Evolutionary conservation across 768 basidiomycete genomes (phyloP), one percentile per base, ranked within the genome.

Genomic region (Hemileccinum impolitum): DNA sequence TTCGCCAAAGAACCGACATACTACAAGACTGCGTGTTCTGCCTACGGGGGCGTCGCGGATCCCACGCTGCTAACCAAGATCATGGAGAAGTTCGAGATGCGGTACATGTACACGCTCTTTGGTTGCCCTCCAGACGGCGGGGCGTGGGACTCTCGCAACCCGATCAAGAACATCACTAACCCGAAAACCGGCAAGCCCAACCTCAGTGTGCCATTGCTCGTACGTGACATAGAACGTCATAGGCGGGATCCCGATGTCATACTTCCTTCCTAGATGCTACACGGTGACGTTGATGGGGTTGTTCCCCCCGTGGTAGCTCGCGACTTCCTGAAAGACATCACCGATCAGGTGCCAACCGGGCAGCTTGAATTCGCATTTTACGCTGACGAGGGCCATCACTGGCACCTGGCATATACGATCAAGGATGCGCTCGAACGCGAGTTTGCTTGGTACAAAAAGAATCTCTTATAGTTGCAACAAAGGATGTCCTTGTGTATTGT

Each of bases 11-110:
- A 87, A 54, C 75, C 81, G 70, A 70, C 14, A 79, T 69, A 59
- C 8, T 72, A 73, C 17, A 88, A 86, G 57, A 75, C 84, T 0
- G 86, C 81, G 0, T 54, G 17, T 74, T 81, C 80, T 0, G 68
- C 70, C 10, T 90, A 76, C 52, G 90, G 89, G 0, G 79, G 12
- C 62, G 74, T 92, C 41, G 79, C 80, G 0, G 81, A 90, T 59
- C 64, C 88, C 28, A 57, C 58, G 14, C 69, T 57, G 17, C 72
- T 91, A 6, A 76, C 71, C 1, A 71, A 75, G 19, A 75, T 77
- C 54, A 83, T 84, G 3, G 85, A 90, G 66, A 90, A 85, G 66
- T 85, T 84, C 48, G 82, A 85, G 63, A 72, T 71, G 23, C 66
- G 65, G 38, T 85, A 84, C 62, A 55, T 81, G 52, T 70, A 73